Conservation (phyloP, 176 grass and related monocot species). For the Triticum timopheevii region DNA sequence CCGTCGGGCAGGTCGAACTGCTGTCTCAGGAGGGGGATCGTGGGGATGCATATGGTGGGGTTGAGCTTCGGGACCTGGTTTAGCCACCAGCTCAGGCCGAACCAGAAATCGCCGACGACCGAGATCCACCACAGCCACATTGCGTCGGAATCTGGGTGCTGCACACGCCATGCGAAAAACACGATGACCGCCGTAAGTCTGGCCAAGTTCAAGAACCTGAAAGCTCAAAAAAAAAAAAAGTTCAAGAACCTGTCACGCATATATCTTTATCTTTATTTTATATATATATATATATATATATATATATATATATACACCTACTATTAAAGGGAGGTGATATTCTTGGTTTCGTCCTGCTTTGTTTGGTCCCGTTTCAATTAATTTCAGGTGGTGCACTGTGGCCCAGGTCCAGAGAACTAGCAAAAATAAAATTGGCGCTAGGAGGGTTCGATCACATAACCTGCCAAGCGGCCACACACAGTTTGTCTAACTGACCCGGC, state of each 20-base stretch:
- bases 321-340: no score
- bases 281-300: no score
- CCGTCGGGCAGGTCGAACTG: constrained; percentile 46
- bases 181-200: constrained; percentile 38
- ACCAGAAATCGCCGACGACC: constrained; percentile 45
- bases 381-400: no score
- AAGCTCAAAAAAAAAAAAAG: neutral
- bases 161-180: constrained; percentile 52
- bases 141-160: constrained; percentile 32
- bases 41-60: constrained; percentile 28
- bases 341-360: no score
- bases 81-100: constrained; percentile 42
- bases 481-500: no score
- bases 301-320: no score
- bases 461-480: no score
- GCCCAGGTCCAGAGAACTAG: no score
- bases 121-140: constrained; percentile 60
- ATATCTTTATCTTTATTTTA: no score
- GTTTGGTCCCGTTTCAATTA: no score
- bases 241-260: neutral
- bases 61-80: constrained; percentile 44
- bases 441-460: no score
- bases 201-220: constrained; percentile 40
- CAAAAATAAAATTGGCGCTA: no score
- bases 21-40: constrained; percentile 26